A percentile compares a stretch with the other conserved stretches of the same genome.
Evolutionary conservation across 768 basidiomycete genomes (phyloP).

Genomic region (Amanita pallidorosea): DNA sequence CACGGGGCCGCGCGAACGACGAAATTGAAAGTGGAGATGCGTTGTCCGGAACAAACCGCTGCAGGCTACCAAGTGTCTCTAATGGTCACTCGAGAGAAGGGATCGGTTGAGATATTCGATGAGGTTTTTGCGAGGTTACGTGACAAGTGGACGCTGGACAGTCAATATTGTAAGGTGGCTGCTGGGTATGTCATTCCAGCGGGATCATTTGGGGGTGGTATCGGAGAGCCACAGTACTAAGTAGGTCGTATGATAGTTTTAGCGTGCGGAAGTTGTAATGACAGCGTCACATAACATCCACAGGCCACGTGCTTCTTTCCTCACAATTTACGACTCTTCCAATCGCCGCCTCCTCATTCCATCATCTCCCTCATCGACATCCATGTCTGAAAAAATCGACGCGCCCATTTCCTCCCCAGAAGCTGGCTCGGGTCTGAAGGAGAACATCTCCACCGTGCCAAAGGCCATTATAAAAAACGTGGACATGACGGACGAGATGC

Average conservation of each 20-base stretch:
- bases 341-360: slow-evolving; percentile 7
- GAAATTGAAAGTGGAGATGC: slow-evolving; percentile 77
- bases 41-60: slow-evolving; percentile 28
- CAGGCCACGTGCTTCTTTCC: slow-evolving; percentile 5
- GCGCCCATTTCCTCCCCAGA: slow-evolving; percentile 49
- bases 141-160: slow-evolving; percentile 61
- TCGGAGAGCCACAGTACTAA: background rate
- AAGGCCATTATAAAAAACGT: slow-evolving; percentile 95
- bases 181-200: background rate
- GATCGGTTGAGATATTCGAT: slow-evolving; percentile 75
- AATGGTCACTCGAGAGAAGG: slow-evolving; percentile 74
- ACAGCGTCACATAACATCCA: background rate
- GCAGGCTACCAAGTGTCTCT: slow-evolving; percentile 39
- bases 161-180: slow-evolving; percentile 3
- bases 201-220: slow-evolving; percentile 1
- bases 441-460: slow-evolving; percentile 31
- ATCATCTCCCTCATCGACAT: background rate
- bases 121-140: slow-evolving; percentile 56
- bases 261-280: too few species aligned
- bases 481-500: slow-evolving; percentile 96
- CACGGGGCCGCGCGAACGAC: slow-evolving; percentile 36
- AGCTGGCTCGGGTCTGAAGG: slow-evolving; percentile 23
- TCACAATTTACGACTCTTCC: slow-evolving; percentile 4
- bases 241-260: background rate
- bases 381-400: slow-evolving; percentile 51